These are phyloP conservation scores for Pezicula neosporulosa DNA, from an alignment of 2,329 filamentous ascomycete genomes.

Conservation along the genomic window DNA sequence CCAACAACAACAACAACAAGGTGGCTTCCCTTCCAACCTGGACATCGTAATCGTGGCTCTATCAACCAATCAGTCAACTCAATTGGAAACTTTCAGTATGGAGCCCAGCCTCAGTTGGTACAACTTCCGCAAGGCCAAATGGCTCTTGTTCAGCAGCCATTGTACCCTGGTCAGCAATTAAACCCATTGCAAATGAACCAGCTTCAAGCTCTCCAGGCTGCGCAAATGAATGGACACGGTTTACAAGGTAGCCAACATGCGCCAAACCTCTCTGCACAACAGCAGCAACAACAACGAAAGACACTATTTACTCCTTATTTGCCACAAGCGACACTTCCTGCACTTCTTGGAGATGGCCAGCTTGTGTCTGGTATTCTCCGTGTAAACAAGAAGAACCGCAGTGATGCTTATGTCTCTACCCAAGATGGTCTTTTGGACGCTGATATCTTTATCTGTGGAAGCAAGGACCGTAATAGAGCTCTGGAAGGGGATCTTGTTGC, in stretches of 20 bases:
- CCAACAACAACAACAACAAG: constrained; percentile 63
- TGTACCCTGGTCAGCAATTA: constrained; percentile 82
- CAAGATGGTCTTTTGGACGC: constrained; percentile 84
- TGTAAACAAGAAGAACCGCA: constrained; percentile 99
- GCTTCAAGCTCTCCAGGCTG: constrained; percentile 87
- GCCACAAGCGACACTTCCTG: constrained; percentile 88
- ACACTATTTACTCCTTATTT: constrained; percentile 98
- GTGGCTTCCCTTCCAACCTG: constrained; percentile 90
- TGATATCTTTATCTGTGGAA: constrained; percentile 99
- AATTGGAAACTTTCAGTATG: constrained; percentile 86
- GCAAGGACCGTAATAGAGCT: constrained; percentile 96
- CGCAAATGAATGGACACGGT: constrained; percentile 74
- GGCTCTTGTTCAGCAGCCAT: constrained; percentile 69
- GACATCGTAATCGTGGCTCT: constrained; percentile 82
- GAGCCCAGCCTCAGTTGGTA: constrained; percentile 80
- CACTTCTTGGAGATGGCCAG: constrained; percentile 85
- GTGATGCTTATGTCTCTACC: constrained; percentile 95
- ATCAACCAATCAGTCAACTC: constrained; percentile 82
- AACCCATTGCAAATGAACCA: constrained; percentile 87
- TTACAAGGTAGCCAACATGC: constrained; percentile 71
- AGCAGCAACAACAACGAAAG: constrained; percentile 90
- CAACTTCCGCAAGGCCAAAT: constrained; percentile 83
- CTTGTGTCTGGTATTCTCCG: constrained; percentile 94
- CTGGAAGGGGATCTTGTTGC: constrained; percentile 95
- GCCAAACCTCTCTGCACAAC: constrained; percentile 61